phyloP scores from a whole-genome alignment of 768 basidiomycete genomes.

The Leccinum sublutescens region DNA sequence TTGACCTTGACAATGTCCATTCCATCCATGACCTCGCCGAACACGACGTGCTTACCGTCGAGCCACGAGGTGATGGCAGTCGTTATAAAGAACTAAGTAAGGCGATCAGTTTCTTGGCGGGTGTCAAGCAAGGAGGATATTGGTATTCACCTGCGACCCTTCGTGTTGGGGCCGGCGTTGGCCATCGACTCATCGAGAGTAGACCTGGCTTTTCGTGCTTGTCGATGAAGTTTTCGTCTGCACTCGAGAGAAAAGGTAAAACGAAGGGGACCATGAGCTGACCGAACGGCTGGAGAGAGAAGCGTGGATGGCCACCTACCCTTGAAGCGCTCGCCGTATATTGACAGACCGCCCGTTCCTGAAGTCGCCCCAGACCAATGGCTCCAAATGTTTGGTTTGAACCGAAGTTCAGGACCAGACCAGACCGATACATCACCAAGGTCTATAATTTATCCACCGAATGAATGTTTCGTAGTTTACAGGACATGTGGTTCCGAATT shows the following conservation, averaged over 20 bases:
- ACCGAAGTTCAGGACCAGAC: no score
- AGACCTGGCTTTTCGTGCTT: conserved; percentile 63
- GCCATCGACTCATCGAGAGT: conserved; percentile 66
- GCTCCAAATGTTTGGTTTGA: no score
- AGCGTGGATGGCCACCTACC: conserved; percentile 41
- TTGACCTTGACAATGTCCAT: conserved; percentile 37
- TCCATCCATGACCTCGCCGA: conserved; percentile 16
- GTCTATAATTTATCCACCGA: no score
- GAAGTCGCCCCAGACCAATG: conserved; percentile 59
- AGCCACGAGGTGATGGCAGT: conserved; percentile 66
- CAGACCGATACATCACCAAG: no score
- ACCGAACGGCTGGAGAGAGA: neutral
- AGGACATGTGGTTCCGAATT: no score
- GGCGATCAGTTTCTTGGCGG: neutral
- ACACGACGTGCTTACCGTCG: conserved; percentile 31
- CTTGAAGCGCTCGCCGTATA: conserved; percentile 78
- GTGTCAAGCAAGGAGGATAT: neutral
- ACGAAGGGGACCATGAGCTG: neutral
- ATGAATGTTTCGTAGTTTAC: no score
- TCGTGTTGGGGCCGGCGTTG: conserved; percentile 80
- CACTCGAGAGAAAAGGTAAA: neutral
- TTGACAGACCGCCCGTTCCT: conserved; percentile 85
- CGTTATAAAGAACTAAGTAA: conserved; percentile 68
- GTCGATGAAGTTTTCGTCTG: conserved; percentile 71
- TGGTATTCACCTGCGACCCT: conserved; percentile 65